These are phyloP conservation scores for Teratosphaeria destructans DNA, from an alignment of 2,329 filamentous ascomycete species.

Conservation along the genomic window DNA sequence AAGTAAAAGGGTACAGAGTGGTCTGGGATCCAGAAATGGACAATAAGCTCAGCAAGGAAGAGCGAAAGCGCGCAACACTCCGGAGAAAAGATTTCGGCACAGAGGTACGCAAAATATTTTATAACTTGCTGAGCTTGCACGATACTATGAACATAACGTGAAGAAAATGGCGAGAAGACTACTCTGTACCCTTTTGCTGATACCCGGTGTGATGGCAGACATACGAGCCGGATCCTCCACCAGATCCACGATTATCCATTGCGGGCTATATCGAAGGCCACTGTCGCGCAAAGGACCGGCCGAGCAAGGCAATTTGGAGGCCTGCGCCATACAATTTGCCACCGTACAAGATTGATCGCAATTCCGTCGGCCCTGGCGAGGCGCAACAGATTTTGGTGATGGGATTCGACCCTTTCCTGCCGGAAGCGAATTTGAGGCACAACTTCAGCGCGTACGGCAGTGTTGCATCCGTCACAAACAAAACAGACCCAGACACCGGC, in stretches of 20 bases:
- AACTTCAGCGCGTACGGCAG: constrained; percentile 76
- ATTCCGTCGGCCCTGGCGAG: constrained; percentile 79
- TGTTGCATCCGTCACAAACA: constrained; percentile 82
- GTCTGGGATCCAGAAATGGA: constrained; percentile 56
- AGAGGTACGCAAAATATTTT: constrained; percentile 31
- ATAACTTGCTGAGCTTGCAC: constrained; percentile 28
- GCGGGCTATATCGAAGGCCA: constrained; percentile 46
- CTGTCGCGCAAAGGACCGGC: constrained; percentile 42
- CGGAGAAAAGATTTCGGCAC: constrained; percentile 28
- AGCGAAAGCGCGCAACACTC: constrained; percentile 34
- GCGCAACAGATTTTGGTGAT: constrained; percentile 85
- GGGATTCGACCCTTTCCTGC: constrained; percentile 87
- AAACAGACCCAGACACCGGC: constrained; percentile 88
- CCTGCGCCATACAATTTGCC: constrained; percentile 68
- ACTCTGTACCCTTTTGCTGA: constrained; percentile 32
- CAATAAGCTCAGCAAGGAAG: constrained; percentile 46
- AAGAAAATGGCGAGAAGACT: constrained; percentile 19
- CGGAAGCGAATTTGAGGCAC: constrained; percentile 58
- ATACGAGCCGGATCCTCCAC: constrained; percentile 52
- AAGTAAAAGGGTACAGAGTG: constrained; percentile 48
- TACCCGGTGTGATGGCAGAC: constrained; percentile 45
- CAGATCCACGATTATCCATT: constrained; percentile 71
- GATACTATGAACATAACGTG: constrained; percentile 25
- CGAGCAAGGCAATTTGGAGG: constrained; percentile 59
- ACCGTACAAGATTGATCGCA: constrained; percentile 69